Conservation (phyloP, 2,329 filamentous ascomycete species). For the Fusarium graminum region DNA sequence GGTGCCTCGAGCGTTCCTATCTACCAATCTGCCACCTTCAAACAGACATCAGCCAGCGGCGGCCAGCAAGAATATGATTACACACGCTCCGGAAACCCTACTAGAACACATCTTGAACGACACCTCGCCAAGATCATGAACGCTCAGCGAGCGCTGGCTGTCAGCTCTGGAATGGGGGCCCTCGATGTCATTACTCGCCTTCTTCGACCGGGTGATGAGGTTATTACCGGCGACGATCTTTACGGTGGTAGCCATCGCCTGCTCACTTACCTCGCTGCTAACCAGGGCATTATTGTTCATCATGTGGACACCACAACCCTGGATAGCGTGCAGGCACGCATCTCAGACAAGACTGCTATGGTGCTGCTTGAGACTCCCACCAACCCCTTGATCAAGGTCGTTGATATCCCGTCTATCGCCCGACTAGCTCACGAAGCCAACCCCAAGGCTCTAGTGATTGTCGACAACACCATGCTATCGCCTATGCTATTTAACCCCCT, state of each 20-base stretch:
- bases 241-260: conserved; percentile 96
- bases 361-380: conserved; percentile 96
- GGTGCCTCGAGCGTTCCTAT: conserved; percentile 96
- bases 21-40: conserved; percentile 99
- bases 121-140: conserved; percentile 99
- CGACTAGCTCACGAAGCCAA: conserved; percentile 81
- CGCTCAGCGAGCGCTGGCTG: conserved; percentile 88
- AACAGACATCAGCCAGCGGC: conserved; percentile 84
- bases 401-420: conserved; percentile 88
- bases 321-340: conserved; percentile 74
- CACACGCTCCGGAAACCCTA: conserved; percentile 96
- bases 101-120: conserved; percentile 92
- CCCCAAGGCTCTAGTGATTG: conserved; percentile 83
- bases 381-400: conserved; percentile 98
- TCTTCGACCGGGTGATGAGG: conserved; percentile 92
- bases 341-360: conserved; percentile 90
- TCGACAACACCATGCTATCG: conserved; percentile 99
- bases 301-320: conserved; percentile 93
- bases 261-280: conserved; percentile 89
- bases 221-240: conserved; percentile 95
- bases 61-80: conserved; percentile 95
- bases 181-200: conserved; percentile 95
- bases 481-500: conserved; percentile 94
- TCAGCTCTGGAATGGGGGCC: conserved; percentile 97
- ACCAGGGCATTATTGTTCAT: conserved; percentile 92